Base-by-base conservation (phyloP, 1,139 yeast genomes). In the Geotrichum restrictum region DNA sequence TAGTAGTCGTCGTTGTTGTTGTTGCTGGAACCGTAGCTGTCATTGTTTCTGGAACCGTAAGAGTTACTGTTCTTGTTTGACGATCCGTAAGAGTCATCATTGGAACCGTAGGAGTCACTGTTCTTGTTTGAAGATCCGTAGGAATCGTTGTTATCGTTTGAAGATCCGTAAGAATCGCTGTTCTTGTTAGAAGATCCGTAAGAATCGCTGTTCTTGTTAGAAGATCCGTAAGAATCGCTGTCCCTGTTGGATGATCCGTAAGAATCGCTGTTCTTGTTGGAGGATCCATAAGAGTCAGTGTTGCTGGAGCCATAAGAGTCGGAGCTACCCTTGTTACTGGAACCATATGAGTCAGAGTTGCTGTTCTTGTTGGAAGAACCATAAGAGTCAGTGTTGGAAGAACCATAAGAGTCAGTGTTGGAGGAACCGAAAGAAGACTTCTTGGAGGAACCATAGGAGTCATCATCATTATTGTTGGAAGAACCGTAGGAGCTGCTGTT, bases 401-500 rank as follows among this genome's bases (percentile, higher is more conserved):
- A 24, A 18, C 49, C 53, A 31, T 50, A 45, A 18, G 49, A 50
- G 49, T 53, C 36, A 14, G 24, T 19, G 34, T 40, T 40, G 38
- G 37, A 18, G 19, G 18, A 16, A 27, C 56, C 50, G 53, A 57
- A 50, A 45, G 62, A 36, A 56, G 45, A 41, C 45, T 56, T 38
- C 19, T 37, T 37, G 33, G 31, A n/a, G 16, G 40, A 32, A 27
- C 58, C 53, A 55, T 59, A 50, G 42, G 62, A 33, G 57, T 55
- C 45, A 56, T 55, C 19, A 54, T 49, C 36, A 29, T 62, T 29
- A 57, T 53, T 40, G 48, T 49, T 53, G 21, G 62, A 57, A 18
- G 68, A 60, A 32, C 68, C 68, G 55, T 63, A 66, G 33, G 67
- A 62, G 52, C 63, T 63, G 22, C 48, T 44, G 49, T 44, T 22